A percentile compares a stretch with the other conserved stretches of the same genome.
phyloP scores from a whole-genome alignment of 1,284 basidiomycete species.

The Lignosus rhinocerotis region DNA sequence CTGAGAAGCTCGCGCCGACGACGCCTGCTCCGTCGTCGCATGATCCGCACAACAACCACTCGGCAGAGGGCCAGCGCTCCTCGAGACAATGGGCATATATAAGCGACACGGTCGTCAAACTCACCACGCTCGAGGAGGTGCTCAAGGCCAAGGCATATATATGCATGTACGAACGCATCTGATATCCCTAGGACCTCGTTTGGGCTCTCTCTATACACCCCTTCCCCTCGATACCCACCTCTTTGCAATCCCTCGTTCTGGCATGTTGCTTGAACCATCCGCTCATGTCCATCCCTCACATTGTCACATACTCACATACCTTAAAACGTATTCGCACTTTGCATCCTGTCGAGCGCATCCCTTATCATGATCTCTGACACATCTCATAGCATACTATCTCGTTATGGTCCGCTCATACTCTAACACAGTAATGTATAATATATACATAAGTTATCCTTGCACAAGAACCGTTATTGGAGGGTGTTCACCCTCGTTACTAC shows the following conservation, averaged over 20 bases:
- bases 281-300: not conserved
- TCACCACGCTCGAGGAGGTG: conserved; percentile 85
- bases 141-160: conserved; percentile 89
- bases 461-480: too few species aligned
- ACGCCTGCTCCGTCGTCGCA: conserved; percentile 23
- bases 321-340: not conserved
- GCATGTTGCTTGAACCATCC: not conserved
- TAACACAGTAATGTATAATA: not conserved
- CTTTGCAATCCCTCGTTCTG: not conserved
- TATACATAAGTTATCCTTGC: not conserved
- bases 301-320: not conserved
- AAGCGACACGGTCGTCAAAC: conserved; percentile 79
- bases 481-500: too few species aligned
- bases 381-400: not conserved
- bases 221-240: not conserved
- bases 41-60: conserved; percentile 11
- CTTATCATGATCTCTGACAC: not conserved
- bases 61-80: conserved; percentile 17
- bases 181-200: not conserved
- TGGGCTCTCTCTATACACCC: not conserved
- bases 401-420: not conserved
- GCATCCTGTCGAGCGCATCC: not conserved
- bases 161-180: conserved; percentile 81
- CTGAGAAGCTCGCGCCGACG: conserved; percentile 16
- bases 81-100: conserved; percentile 87